Conservation (phyloP, 2,329 filamentous ascomycete genomes). For the Trichoderma koningiopsis region DNA sequence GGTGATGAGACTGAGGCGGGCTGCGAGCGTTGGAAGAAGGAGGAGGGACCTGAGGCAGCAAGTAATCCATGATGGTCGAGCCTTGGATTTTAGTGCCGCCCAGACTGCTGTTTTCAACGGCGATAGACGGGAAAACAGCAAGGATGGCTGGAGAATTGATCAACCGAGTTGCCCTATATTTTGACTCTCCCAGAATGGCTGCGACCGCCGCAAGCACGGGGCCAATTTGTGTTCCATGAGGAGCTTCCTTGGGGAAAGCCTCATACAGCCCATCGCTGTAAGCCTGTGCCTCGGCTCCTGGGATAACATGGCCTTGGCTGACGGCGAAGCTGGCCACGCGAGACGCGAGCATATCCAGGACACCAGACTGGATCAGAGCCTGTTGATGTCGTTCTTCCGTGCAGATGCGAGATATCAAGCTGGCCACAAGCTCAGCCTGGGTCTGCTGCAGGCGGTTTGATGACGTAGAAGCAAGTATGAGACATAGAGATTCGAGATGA, state of each 20-base stretch:
- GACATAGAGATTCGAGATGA: constrained; percentile 63
- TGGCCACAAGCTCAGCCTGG: constrained; percentile 63
- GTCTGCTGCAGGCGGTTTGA: constrained; percentile 56
- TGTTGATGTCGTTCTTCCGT: constrained; percentile 69
- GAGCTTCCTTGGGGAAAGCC: constrained; percentile 63
- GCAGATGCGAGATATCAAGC: constrained; percentile 62
- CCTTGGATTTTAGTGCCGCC: constrained; percentile 44
- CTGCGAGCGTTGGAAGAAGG: constrained; percentile 47
- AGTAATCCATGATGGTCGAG: constrained; percentile 63
- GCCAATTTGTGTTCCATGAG: constrained; percentile 60
- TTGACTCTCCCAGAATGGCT: constrained; percentile 76
- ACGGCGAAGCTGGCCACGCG: constrained; percentile 73
- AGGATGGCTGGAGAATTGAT: constrained; percentile 69
- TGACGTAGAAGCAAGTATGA: constrained; percentile 65
- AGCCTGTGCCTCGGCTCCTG: constrained; percentile 59
- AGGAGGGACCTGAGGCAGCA: constrained; percentile 61
- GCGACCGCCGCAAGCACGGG: constrained; percentile 77
- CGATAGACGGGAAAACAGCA: constrained; percentile 65
- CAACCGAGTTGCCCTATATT: constrained; percentile 72
- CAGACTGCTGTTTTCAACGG: constrained; percentile 40
- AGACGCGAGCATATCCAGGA: constrained; percentile 77
- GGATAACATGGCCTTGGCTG: constrained; percentile 67
- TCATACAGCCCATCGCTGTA: constrained; percentile 57
- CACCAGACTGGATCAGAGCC: constrained; percentile 68
- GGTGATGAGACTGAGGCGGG: constrained; percentile 32